These are phyloP conservation scores for Aspergillus sojae DNA, from an alignment of 2,329 filamentous ascomycete genomes.

Conservation along the genomic window DNA sequence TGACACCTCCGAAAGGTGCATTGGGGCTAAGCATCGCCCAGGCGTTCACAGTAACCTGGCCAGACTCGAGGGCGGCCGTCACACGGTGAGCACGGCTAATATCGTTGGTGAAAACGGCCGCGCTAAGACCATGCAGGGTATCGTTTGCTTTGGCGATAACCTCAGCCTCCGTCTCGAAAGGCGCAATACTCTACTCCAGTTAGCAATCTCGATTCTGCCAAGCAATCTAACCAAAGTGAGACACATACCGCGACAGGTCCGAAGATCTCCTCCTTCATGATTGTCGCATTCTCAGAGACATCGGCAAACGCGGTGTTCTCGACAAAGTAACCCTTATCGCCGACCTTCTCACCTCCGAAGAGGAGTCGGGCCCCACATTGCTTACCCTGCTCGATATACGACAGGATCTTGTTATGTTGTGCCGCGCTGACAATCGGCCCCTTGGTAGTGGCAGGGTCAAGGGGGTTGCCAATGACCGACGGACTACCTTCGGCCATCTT, in stretches of 20 bases:
- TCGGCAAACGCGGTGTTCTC: constrained; percentile 61
- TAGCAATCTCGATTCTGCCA: not conserved
- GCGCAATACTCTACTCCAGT: constrained; percentile 50
- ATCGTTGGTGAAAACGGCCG: constrained; percentile 31
- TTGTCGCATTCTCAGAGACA: constrained; percentile 50
- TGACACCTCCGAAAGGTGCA: constrained; percentile 31
- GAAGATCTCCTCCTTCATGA: constrained; percentile 60
- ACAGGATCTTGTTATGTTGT: constrained; percentile 28
- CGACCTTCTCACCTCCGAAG: constrained; percentile 27
- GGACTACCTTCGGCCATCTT: constrained; percentile 58
- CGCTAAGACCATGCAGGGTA: constrained; percentile 39
- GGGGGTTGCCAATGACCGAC: constrained; percentile 23
- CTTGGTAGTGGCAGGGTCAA: constrained; percentile 25
- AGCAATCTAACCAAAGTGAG: not conserved
- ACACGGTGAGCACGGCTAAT: constrained; percentile 29
- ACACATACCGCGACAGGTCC: constrained; percentile 53
- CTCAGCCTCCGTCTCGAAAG: constrained; percentile 63
- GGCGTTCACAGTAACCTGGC: constrained; percentile 31
- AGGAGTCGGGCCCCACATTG: constrained; percentile 23
- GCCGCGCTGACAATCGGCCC: constrained; percentile 25
- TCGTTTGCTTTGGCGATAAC: constrained; percentile 59
- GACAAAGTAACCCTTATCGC: constrained; percentile 61
- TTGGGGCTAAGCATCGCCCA: constrained; percentile 30
- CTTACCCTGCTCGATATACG: constrained; percentile 28
- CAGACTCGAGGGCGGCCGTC: constrained; percentile 23